Base-by-base conservation (phyloP, 1,139 yeast species). In the Lodderomyces pseudojiufengensis region DNA sequence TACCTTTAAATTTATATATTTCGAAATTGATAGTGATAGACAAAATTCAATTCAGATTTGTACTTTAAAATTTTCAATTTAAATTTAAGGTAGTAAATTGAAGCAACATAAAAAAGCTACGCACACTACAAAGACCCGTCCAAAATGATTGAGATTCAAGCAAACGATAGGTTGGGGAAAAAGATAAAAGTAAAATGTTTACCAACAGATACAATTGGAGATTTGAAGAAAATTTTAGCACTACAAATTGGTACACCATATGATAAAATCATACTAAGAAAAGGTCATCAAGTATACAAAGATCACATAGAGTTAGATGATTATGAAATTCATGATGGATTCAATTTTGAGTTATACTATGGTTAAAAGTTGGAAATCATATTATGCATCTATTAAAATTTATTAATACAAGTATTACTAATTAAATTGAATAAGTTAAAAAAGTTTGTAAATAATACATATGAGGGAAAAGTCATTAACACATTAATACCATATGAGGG, bases 271-370 rank as follows among this genome's bases (percentile, higher is more conserved):
- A 72, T 80, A 2, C 59, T 85, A 46, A 84, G 83, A 55, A 85
- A 83, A 51, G 94, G 94, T 1, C 82, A 88, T 52, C 82, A 79
- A 42, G 77, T 85, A 0, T 81, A 78, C 58, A 90, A 90, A 55
- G 95, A 92, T 52, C 97, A 88, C 53, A 90, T 92, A 41, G 73
- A 90, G 0, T 66, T 92, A 36, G 95, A 84, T 16, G 98, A 92
- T 57, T 92, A 94, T 55, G 98, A 92, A 58, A 78, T 92, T 11
- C 95, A 88, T 53, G 84, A 88, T 56, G 95, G 95, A 14, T 82
- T 84, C 48, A 86, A 82, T 55, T 63, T 92, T 48, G 98, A 92
- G 58, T 63, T 92, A 53, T 92, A 86, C 50, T 84, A 84, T 52
- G 66, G 78, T 15, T 80, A 41, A 41, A 24, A n/a, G 10, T 3